Base-by-base conservation (phyloP, 257 asterid species). In the Nicotiana noctiflora region DNA sequence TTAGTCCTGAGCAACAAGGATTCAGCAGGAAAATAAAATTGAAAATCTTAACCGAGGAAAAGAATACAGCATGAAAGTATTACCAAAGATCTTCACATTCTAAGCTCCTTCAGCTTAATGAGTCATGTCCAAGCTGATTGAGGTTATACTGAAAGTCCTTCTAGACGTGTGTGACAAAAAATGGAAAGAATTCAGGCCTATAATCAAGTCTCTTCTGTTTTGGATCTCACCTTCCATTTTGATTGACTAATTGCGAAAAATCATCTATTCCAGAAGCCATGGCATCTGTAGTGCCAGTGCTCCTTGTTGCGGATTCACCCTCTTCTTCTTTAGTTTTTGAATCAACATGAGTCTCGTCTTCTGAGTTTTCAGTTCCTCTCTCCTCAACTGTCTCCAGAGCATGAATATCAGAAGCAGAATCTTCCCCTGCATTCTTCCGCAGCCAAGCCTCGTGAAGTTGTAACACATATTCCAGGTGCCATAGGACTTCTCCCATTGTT, bases 361-460 rank as follows among this genome's bases (percentile, higher is more conserved):
- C 82, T 52, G 84, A 51, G 80, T 44, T 72, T 74, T 57, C 87
- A 1, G 82, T 27, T 72, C 82, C 84, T 53, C 76, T 82, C 85
- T 86, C 92, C 17, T 85, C 84, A 56, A 82, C 81, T 23, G 85
- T 29, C 55, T 75, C 81, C 57, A 76, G 44, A 53, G 72, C 83
- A 40, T 40, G 82, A 40, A 37, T 44, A 64, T 60, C 74, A 2
- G 86, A 65, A 81, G 61, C 85, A 18, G 91, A 82, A 70, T 75
- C 70, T 34, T 85, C 91, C 17, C 81, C 92, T 0, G 44, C 86
- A 77, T 89, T 87, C 82, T 83, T 66, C n/a, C 64, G 83, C 64
- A 86, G 77, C 98, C 98, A 93, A 72, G 94, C 93, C 64, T 91
- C 97, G 9, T 94, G 97, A 37, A 91, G 83, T 87, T 91, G 98